These are phyloP conservation scores for Phytophthora ramorum DNA, from an alignment of 352 stramenopile species.

Conservation along the genomic window DNA sequence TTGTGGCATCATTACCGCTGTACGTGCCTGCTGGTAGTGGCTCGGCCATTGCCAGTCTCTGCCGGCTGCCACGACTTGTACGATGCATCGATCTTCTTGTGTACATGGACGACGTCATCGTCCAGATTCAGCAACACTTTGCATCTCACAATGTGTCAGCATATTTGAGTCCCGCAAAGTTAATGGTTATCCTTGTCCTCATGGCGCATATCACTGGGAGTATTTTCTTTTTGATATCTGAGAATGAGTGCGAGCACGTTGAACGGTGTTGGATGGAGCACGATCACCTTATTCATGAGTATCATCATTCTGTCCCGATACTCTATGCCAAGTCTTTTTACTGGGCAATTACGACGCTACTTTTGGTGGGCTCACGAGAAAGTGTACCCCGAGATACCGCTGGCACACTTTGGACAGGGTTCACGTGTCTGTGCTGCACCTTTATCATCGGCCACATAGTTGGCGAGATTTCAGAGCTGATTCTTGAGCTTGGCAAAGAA, in stretches of 20 bases:
- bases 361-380: constrained; percentile 67
- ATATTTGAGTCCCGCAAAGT: constrained; percentile 71
- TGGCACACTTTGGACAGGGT: constrained; percentile 65
- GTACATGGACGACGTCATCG: constrained; percentile 70
- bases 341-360: constrained; percentile 73
- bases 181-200: constrained; percentile 71
- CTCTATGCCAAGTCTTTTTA: constrained; percentile 79
- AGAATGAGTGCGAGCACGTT: constrained; percentile 54
- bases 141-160: constrained; percentile 72
- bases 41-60: constrained; percentile 47
- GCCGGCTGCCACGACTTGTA: constrained; percentile 61
- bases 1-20: constrained; percentile 63
- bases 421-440: constrained; percentile 67
- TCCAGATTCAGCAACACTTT: constrained; percentile 73
- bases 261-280: constrained; percentile 65
- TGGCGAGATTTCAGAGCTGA: constrained; percentile 81
- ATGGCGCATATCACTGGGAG: constrained; percentile 63
- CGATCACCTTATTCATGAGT: constrained; percentile 71
- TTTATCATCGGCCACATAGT: constrained; percentile 84
- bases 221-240: constrained; percentile 79
- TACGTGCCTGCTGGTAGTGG: constrained; percentile 34
- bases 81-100: constrained; percentile 61
- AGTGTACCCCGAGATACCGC: constrained; percentile 51
- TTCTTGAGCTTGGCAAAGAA: constrained; percentile 79
- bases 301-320: constrained; percentile 55